Conservation (phyloP, 2,329 filamentous ascomycete species). For the Fusarium lateritium region DNA sequence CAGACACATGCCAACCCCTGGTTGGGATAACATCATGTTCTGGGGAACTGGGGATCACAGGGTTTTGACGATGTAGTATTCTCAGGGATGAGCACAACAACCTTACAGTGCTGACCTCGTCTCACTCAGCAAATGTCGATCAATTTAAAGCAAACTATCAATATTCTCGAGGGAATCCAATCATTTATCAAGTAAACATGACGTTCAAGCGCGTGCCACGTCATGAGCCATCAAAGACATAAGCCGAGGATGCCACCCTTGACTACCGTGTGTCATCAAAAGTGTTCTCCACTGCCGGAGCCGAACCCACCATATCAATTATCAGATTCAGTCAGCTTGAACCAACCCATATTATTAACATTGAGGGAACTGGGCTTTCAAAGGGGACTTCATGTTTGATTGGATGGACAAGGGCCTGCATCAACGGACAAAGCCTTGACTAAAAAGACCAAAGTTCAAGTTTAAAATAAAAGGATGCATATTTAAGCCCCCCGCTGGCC, state of each 20-base stretch:
- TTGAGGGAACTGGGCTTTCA: background rate
- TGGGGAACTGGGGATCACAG: conserved; percentile 8
- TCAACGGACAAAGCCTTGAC: background rate
- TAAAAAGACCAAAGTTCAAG: background rate
- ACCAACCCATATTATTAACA: background rate
- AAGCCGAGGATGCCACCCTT: conserved; percentile 12
- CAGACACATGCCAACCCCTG: background rate
- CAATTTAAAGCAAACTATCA: background rate
- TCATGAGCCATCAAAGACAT: conserved; percentile 3
- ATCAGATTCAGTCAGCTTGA: background rate
- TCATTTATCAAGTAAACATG: background rate
- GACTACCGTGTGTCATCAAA: too few relatives aligned
- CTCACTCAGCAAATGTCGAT: conserved; percentile 21
- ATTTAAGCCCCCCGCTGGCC: background rate
- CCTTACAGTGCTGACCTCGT: background rate
- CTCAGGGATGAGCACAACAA: background rate
- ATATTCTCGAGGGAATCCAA: background rate
- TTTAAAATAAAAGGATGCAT: conserved; percentile 7
- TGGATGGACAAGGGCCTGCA: background rate
- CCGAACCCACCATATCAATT: background rate
- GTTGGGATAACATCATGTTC: background rate
- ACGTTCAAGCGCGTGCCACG: background rate
- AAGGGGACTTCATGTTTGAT: background rate
- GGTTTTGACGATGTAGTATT: background rate
- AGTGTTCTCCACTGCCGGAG: too few relatives aligned